Base-by-base conservation (phyloP, 768 basidiomycete species). In the Coprinopsis sp. region DNA sequence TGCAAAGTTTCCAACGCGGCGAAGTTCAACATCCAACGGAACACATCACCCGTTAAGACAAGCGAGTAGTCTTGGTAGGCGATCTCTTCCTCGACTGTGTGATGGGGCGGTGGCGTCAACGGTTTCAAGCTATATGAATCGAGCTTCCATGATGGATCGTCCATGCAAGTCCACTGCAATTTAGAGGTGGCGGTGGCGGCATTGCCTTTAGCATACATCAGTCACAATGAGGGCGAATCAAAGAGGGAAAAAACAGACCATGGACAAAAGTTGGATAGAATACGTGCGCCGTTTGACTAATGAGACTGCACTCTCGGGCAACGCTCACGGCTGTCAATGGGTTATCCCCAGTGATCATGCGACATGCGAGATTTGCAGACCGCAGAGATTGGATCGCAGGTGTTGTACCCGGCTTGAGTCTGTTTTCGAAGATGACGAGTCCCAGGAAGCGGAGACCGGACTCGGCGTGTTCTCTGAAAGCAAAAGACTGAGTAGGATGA, bases 321-420 rank as follows among this genome's bases (percentile, higher is more conserved):
- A 99, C 95, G 54, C 93, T 96, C 57, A 97, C 88, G 4, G 95
- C 96, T 5, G 96, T 99, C 31, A 96, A 72, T 25, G 93, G 84
- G 53, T 99, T 99, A 60, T 99, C 96, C 8, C 96, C 96, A 1
- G 96, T 99, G 41, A 96, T 94, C 96, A 99, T 98, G 53, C 94
- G 76, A 57, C 91, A 94, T 16, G 91, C 88, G 29, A 99, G 68
- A 67, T 97, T 92, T 1, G 96, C 96, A 2, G 78, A 74, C 43
- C 93, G 83, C 13, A 99, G 74, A 1, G 84, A 83, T 50, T 91
- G 86, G 36, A 99, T 96, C 6, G 88, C 91, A 25, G 91, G 86
- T 0, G 89, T 72, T 0, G 95, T 97, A 6, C 88, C 92, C 3
- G 87, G 81, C 58, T 99, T 99, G 50, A 99, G 71, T 67, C 95